A percentile compares a stretch with the other conserved stretches of the same genome.
Conservation (phyloP, 768 basidiomycete genomes). For the Russula sp. region DNA sequence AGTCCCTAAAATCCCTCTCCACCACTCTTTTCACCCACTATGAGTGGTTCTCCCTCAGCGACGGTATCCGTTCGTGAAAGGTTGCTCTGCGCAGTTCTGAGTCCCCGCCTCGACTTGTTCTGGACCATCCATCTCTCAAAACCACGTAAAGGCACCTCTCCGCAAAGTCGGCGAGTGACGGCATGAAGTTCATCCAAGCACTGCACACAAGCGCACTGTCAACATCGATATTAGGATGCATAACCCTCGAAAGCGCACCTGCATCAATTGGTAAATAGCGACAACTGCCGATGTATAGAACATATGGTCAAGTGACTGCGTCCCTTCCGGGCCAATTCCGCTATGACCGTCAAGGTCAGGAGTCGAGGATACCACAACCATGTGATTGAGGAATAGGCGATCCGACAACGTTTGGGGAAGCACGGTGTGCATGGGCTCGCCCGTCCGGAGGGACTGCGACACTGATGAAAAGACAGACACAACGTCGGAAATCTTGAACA, state of each 20-base stretch:
- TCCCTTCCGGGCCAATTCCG: conserved; percentile 7
- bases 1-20: not conserved
- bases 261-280: conserved; percentile 13
- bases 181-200: conserved; percentile 16
- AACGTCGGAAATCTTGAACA: conserved; percentile 35
- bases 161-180: conserved; percentile 14
- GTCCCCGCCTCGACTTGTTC: conserved; percentile 6
- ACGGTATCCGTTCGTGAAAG: conserved; percentile 5
- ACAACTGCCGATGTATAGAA: conserved; percentile 16
- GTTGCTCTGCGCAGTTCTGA: not conserved
- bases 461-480: conserved; percentile 31
- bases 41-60: not conserved
- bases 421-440: conserved; percentile 18
- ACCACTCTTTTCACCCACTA: not conserved
- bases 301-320: conserved; percentile 16
- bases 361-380: not conserved
- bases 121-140: conserved; percentile 10
- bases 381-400: conserved; percentile 13
- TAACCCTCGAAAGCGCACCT: not conserved
- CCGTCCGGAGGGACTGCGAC: conserved; percentile 19
- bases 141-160: conserved; percentile 14
- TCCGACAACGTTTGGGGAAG: conserved; percentile 19
- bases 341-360: not conserved
- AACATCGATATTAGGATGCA: not conserved
- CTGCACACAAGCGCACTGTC: not conserved